Conservation (phyloP, 116 monocot species). For the Phalaenopsis hybrid region DNA sequence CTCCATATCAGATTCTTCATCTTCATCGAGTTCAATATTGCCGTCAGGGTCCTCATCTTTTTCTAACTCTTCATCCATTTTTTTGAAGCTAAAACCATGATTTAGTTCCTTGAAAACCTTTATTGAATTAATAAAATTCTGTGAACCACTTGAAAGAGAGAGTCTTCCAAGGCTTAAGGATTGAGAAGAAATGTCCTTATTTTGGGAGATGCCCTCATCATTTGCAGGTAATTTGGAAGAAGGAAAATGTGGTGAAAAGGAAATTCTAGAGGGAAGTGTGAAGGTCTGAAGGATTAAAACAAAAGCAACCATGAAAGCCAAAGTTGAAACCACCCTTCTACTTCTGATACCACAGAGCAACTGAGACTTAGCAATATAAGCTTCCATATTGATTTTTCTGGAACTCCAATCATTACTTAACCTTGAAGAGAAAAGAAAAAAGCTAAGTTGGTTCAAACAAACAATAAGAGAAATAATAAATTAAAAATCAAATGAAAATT, state of each 20-base stretch:
- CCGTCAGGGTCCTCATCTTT: slow-evolving; percentile 14
- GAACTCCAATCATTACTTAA: neutral
- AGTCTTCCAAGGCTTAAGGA: slow-evolving; percentile 20
- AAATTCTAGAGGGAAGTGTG: slow-evolving; percentile 20
- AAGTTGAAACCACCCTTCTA: slow-evolving; percentile 19
- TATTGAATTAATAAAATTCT: slow-evolving; percentile 1
- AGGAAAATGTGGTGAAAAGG: slow-evolving; percentile 21
- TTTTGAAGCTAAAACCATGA: slow-evolving; percentile 2
- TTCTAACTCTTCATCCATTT: slow-evolving; percentile 1
- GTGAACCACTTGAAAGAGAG: slow-evolving; percentile 18
- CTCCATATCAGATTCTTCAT: slow-evolving; percentile 22
- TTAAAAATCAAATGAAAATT: no score
- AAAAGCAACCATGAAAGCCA: slow-evolving; percentile 19
- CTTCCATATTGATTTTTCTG: neutral
- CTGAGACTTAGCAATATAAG: neutral
- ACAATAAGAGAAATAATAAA: no score
- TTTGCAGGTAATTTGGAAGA: neutral
- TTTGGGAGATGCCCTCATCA: neutral
- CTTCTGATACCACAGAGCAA: slow-evolving; percentile 15
- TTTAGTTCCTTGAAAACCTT: neutral
- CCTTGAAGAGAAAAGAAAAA: neutral
- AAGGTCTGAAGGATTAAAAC: slow-evolving; percentile 29
- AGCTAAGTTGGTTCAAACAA: no score
- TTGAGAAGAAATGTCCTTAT: slow-evolving; percentile 1
- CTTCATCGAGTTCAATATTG: slow-evolving; percentile 21